Conservation (phyloP, 176 grass and related monocot genomes). For the Oryza meridionalis region DNA sequence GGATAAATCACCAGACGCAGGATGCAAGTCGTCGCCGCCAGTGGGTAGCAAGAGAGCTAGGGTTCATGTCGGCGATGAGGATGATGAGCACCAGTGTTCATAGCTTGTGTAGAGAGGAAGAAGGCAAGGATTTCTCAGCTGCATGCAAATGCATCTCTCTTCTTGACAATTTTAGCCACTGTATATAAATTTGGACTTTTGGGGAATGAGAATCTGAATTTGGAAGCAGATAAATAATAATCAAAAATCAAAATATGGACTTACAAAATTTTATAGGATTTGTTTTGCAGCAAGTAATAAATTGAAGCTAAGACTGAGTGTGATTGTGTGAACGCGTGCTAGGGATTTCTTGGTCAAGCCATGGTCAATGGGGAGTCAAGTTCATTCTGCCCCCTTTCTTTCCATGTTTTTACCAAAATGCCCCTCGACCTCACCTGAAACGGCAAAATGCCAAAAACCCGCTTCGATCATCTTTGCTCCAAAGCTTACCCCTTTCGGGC, state of each 20-base stretch:
- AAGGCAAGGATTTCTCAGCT: constrained; percentile 10
- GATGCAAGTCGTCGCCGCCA: constrained; percentile 3
- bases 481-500: not conserved
- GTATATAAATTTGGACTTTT: constrained; percentile 29
- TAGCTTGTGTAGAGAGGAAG: not conserved
- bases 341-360: not conserved
- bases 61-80: constrained; percentile 33
- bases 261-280: not conserved
- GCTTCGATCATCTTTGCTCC: not conserved
- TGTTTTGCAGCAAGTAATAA: not conserved
- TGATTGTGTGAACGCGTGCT: not conserved
- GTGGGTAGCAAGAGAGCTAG: constrained; percentile 47
- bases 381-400: not conserved
- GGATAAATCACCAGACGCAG: constrained; percentile 38
- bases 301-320: not conserved
- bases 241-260: not conserved
- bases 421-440: not conserved
- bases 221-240: not conserved
- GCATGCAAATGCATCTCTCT: not conserved
- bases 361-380: not conserved
- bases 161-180: constrained; percentile 22
- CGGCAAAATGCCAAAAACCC: not conserved
- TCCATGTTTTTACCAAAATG: not conserved
- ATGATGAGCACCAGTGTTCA: constrained; percentile 37
- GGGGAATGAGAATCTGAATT: constrained; percentile 17